Base-by-base conservation (phyloP, 2,329 filamentous ascomycete genomes). In the Hypoxylon sp. region DNA sequence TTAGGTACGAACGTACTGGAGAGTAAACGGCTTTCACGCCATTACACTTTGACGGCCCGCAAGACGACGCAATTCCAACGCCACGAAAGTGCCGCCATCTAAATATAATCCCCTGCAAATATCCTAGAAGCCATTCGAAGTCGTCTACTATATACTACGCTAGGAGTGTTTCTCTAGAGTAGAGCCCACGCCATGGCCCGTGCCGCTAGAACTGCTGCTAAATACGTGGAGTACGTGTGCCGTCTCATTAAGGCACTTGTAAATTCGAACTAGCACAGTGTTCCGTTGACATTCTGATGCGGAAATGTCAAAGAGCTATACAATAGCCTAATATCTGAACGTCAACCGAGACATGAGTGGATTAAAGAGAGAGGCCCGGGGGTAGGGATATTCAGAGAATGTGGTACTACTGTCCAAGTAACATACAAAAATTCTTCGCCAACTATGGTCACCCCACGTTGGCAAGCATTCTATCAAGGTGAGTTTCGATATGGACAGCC, bases 121-220 rank as follows among this genome's bases (percentile, higher is more conserved):
- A 4, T 3, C 14, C 5, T 17, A 7, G n/a, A 41, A 5, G 36
- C 38, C 14, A 7, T n/a, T 41, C 14, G 7, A n/a, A 7, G 2
- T 19, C n/a, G 38, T 41, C 38, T 19, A n/a, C 10, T 11, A 43
- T 43, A 30, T 7, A n/a, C n/a, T 49, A 9, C 23, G 17, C 45
- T 28, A 49, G 45, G 45, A 7, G 2, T 4, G 21, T 25, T 28
- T n/a, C 38, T 43, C 11, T 17, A n/a, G 11, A 7, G 13, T 21
- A 13, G 41, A 32, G 45, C 25, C 38, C 17, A 38, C n/a, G 10
- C 23, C n/a, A 38, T 45, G 56, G 56, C 19, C 56, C 56, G 56
- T 34, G 32, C 56, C 56, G 56, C 9, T 25, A 6, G 25, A 25
- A 25, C 25, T 25, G 6, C 6, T 28, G n/a, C 21, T 21, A n/a